Conservation (phyloP, 257 asterid species). For the Linderniella brevidens region DNA sequence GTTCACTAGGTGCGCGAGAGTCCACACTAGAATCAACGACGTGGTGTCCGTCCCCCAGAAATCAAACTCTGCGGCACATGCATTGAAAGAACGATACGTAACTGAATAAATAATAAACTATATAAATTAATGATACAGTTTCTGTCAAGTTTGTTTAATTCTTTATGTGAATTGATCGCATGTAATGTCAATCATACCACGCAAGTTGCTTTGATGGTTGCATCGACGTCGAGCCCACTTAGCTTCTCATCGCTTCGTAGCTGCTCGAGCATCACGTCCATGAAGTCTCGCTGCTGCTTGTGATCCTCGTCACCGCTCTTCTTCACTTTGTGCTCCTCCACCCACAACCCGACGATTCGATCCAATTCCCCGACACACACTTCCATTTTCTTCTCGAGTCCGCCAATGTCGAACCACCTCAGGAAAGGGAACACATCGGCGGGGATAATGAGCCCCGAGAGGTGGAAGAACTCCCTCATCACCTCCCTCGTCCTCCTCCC, state of each 20-base stretch:
- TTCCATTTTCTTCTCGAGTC: slow-evolving; percentile 12
- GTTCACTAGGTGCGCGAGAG: not conserved
- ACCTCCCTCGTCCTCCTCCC: slow-evolving; percentile 10
- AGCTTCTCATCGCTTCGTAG: not conserved
- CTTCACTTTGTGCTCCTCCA: slow-evolving; percentile 8
- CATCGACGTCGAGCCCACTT: slow-evolving; percentile 4
- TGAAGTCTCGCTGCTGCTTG: slow-evolving; percentile 7
- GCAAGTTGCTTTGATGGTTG: slow-evolving; percentile 8
- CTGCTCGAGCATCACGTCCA: slow-evolving; percentile 12
- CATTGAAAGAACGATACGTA: not conserved
- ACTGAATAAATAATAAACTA: not conserved
- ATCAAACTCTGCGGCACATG: slow-evolving; percentile 2
- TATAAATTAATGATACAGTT: not conserved
- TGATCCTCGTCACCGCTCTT: not conserved
- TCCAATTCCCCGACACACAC: not conserved
- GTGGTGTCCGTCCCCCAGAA: not conserved
- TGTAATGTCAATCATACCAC: not conserved
- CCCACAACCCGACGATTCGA: slow-evolving; percentile 4
- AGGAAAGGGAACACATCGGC: slow-evolving; percentile 10
- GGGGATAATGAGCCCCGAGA: slow-evolving; percentile 6
- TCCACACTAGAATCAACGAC: not conserved
- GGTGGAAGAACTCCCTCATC: slow-evolving; percentile 5
- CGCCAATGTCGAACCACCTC: slow-evolving; percentile 13
- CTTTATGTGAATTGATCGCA: too few species aligned
- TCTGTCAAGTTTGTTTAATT: too few species aligned